Conservation (phyloP, 345 rosid species). For the Eucalyptus victrix region DNA sequence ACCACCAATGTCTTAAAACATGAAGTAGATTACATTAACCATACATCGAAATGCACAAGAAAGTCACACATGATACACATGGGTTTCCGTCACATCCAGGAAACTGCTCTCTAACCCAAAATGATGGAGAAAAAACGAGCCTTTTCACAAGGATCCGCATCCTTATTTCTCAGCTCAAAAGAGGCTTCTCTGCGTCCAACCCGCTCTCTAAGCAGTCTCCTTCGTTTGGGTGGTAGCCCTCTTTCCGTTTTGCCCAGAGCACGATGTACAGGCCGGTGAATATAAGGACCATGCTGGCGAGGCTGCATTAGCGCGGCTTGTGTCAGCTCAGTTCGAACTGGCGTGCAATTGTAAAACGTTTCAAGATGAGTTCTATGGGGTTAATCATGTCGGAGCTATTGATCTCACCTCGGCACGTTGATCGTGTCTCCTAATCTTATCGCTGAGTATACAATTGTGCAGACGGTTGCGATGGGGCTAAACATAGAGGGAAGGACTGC, state of each 20-base stretch:
- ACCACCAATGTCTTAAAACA: background rate
- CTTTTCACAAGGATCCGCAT: background rate
- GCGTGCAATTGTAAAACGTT: background rate
- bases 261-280: conserved; percentile 72
- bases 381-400: background rate
- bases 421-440: conserved; percentile 50
- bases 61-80: background rate
- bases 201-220: conserved; percentile 21
- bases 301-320: conserved; percentile 23
- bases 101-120: background rate
- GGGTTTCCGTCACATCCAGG: background rate
- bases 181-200: conserved; percentile 54
- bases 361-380: background rate
- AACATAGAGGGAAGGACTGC: conserved; percentile 87
- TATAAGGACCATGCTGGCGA: conserved; percentile 78
- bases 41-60: background rate
- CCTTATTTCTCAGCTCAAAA: conserved; percentile 30
- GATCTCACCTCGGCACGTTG: conserved; percentile 52
- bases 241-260: conserved; percentile 95
- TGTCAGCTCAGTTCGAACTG: background rate
- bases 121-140: background rate
- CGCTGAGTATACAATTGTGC: conserved; percentile 48
- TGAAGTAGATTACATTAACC: too few species aligned
- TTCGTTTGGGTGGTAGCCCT: conserved; percentile 4
- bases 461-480: conserved; percentile 65